Evolutionary conservation across 108 stramenopile species (phyloP), one percentile per base, ranked within the genome.

Genomic region (Conticribra weissflogii): DNA sequence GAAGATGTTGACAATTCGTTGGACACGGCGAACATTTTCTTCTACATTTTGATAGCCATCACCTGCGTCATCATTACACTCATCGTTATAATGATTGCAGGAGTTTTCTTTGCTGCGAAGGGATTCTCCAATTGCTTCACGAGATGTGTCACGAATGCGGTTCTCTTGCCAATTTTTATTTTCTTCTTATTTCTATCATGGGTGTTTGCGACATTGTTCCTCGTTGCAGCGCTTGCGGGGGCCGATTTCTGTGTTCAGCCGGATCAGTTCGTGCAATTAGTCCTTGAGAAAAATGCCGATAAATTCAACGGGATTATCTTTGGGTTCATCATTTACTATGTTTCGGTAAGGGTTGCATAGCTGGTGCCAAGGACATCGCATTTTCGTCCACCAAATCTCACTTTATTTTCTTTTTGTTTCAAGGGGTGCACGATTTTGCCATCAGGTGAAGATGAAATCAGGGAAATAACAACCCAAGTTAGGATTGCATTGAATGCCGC

Each of bases 101-200:
- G 44, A 0, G 65, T 66, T 0, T 22, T 55, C 19, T 72, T 79
- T 19, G 56, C 78, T 24, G 30, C 57, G 4, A 56, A 36, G 17
- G 70, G 51, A 0, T 29, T 72, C 28, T 72, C 78, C 0, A 79
- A 79, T 34, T 48, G 58, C 44, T 66, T 54, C 51, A 79, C 78
- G 2, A 59, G 53, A 46, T 79, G 64, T 54, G 51, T 79, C 2
- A 65, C 59, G 33, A 61, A 63, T 36, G 70, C 66, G 2, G 41
- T 79, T 2, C 58, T 79, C 30, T 79, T 70, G 78, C 78, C 78
- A 21, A 24, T 79, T 19, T 79, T 79, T 60, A 45, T 58, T 50
- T 54, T 72, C 17, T 28, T 71, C 0, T 51, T 79, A 49, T 22
- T 67, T 16, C 32, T 72, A 21, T 41, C 58, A 0, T 79, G 78